Evolutionary conservation across 257 asterid genomes (phyloP).

Genomic region (Gynochthodes officinalis): DNA sequence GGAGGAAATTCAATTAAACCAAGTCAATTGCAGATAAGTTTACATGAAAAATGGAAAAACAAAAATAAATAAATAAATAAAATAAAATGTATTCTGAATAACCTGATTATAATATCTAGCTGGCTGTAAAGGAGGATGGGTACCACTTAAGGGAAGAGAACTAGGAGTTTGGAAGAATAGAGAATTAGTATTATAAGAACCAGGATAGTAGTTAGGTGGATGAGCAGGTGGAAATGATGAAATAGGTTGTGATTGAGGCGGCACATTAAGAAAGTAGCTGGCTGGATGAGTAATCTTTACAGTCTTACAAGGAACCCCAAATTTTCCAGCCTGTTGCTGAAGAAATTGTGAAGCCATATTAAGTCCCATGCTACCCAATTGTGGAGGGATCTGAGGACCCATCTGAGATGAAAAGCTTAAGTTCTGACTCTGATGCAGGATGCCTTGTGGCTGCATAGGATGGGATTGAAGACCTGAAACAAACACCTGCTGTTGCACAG

Average conservation of each 20-base stretch:
- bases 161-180: conserved; percentile 41
- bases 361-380: conserved; percentile 71
- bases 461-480: conserved; percentile 71
- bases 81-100: too few relatives aligned
- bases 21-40: not conserved
- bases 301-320: conserved; percentile 48
- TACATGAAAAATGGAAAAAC: not conserved
- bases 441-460: conserved; percentile 75
- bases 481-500: conserved; percentile 68
- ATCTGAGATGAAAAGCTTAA: conserved; percentile 60
- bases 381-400: conserved; percentile 68
- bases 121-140: conserved; percentile 60
- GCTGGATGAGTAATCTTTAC: conserved; percentile 91
- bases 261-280: conserved; percentile 47
- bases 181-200: conserved; percentile 48
- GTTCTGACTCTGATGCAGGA: conserved; percentile 75
- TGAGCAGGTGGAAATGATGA: conserved; percentile 58
- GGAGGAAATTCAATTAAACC: not conserved
- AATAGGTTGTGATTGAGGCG: conserved; percentile 63
- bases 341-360: conserved; percentile 60
- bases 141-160: conserved; percentile 50
- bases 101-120: conserved; percentile 70
- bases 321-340: conserved; percentile 62
- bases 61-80: too few relatives aligned
- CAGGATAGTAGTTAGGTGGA: conserved; percentile 47